Base-by-base conservation (phyloP, 225 moss, liverwort and hornwort genomes). In the Antitrichia curtipendula region DNA sequence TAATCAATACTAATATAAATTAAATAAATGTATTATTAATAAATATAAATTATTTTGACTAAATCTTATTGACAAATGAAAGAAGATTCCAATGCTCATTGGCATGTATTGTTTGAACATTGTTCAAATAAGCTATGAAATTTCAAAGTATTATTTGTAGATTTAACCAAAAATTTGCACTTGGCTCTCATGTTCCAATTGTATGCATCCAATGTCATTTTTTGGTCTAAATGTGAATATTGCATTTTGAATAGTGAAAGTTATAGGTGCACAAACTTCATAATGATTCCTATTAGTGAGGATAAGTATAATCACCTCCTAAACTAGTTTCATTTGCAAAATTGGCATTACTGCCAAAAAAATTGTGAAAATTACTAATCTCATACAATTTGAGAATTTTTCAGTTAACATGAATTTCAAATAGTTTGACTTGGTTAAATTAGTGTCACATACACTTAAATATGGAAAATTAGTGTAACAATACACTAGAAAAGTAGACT, bases 371-470 rank as follows among this genome's bases (percentile, higher is more conserved):
- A 74, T 19, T 11, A 19, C 1, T 17, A 31, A 29, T 47, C 11
- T 74, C 0, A 2, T 31, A 32, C 19, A 74, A 29, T 47, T 11
- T 47, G 9, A 0, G 0, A 47, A 10, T 29, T 47, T 25, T 47
- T 0, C 1, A 29, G 0, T 0, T 29, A 0, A 7, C 10, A 29
- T 47, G 19, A 2, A 49, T 19, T 31, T 31, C 31, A 31, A 74
- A 31, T 49, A 7, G 0, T 47, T 47, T 31, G 4, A 19, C 12
- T 49, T 31, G 18, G 31, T 31, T 19, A 74, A 18, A 31, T 31
- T 31, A 73, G 19, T 73, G 4, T 31, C 6, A 11, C 2, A 18
- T 18, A 4, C 3, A 45, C 28, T 72, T 29, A n/a, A n/a, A 17
- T 45, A 29, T 18, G 10, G 7, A 10, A 72, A 11, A 47, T 19